Conservation (phyloP, 805 yeast genomes). For the Scheffersomyces coipomensis region DNA sequence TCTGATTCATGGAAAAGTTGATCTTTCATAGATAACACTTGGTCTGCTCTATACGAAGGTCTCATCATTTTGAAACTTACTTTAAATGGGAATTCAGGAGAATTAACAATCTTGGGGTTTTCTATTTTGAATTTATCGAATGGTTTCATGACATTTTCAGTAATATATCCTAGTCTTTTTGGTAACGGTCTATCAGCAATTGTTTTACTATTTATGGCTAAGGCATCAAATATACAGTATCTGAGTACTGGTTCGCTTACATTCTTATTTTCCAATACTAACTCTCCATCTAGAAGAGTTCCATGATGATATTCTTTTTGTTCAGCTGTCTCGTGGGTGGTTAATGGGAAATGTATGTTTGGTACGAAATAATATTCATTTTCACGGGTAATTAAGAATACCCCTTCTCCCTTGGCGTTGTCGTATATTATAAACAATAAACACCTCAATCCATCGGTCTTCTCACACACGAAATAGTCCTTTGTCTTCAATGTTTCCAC, state of each 20-base stretch:
- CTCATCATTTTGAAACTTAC: slow-evolving; percentile 88
- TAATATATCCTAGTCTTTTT: slow-evolving; percentile 83
- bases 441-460: slow-evolving; percentile 90
- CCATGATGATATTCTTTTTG: slow-evolving; percentile 74
- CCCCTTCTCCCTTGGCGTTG: slow-evolving; percentile 80
- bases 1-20: slow-evolving; percentile 85
- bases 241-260: slow-evolving; percentile 50
- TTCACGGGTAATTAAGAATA: slow-evolving; percentile 84
- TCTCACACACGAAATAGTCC: slow-evolving; percentile 94
- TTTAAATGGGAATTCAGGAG: slow-evolving; percentile 73
- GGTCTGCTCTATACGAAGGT: slow-evolving; percentile 71
- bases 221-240: slow-evolving; percentile 87
- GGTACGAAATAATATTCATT: slow-evolving; percentile 83
- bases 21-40: slow-evolving; percentile 69
- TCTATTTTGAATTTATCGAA: slow-evolving; percentile 65
- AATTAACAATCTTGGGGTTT: slow-evolving; percentile 70
- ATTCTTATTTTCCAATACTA: slow-evolving; percentile 74
- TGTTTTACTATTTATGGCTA: slow-evolving; percentile 75
- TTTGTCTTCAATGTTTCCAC: slow-evolving; percentile 56
- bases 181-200: slow-evolving; percentile 71
- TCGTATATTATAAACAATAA: slow-evolving; percentile 66
- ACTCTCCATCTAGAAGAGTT: slow-evolving; percentile 90
- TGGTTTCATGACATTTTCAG: slow-evolving; percentile 78
- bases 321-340: slow-evolving; percentile 40
- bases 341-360: slow-evolving; percentile 77